phyloP scores from a whole-genome alignment of 164 flowering plant genomes.

The Cinnamomum micranthum region DNA sequence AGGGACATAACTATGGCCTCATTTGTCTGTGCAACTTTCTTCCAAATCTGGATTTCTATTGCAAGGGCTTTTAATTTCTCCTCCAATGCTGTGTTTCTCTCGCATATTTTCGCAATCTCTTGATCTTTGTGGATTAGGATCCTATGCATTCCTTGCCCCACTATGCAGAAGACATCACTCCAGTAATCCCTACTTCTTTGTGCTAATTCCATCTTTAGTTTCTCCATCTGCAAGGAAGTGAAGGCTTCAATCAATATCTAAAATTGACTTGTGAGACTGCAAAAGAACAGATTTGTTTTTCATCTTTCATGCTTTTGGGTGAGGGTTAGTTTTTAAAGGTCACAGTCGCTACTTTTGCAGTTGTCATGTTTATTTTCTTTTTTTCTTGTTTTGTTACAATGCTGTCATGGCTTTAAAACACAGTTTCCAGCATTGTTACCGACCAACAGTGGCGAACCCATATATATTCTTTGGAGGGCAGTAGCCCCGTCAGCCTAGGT shows the following conservation, averaged over 20 bases:
- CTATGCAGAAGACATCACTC: not conserved
- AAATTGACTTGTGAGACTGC: not conserved
- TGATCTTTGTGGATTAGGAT: constrained; percentile 11
- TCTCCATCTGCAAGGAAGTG: constrained; percentile 12
- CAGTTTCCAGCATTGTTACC: not conserved
- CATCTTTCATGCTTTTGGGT: not conserved
- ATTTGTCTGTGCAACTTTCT: constrained; percentile 4
- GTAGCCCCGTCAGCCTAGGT: no score
- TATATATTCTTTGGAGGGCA: no score
- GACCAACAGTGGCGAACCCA: no score
- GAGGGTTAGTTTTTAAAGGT: no score
- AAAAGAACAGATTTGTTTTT: not conserved
- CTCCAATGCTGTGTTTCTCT: constrained; percentile 10
- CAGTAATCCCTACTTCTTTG: constrained; percentile 9
- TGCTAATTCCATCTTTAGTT: constrained; percentile 7
- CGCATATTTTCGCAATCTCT: constrained; percentile 7
- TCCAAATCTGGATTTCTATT: constrained; percentile 16
- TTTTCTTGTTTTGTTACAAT: no score
- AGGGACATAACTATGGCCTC: constrained; percentile 13
- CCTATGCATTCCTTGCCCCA: constrained; percentile 10
- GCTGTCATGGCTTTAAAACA: not conserved
- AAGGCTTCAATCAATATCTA: not conserved
- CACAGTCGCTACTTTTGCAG: no score
- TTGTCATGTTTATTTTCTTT: no score
- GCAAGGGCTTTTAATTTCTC: constrained; percentile 12